Evolutionary conservation across 2,329 filamentous ascomycete genomes (phyloP), one percentile per base, ranked within the genome.

Genomic region (Fusarium globosum): DNA sequence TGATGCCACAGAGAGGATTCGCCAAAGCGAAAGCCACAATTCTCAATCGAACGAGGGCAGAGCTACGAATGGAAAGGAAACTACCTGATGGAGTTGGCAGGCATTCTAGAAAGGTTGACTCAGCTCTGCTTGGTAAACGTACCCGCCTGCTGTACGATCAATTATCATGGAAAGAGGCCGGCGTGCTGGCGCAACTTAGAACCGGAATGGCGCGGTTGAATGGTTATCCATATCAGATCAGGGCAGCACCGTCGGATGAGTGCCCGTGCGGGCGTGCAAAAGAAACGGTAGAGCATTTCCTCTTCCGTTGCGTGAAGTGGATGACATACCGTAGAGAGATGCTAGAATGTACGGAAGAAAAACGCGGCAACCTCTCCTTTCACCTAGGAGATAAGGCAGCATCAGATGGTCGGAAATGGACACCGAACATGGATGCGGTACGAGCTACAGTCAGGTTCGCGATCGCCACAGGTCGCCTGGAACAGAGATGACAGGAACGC

Each of bases 131-230:
- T 20, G 15, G 43, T 41, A 59, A 59, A 48, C 60, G 74, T 49
- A 75, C n/a, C 68, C 39, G 59, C 33, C 45, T 65, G 36, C 51
- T 77, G 21, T 78, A 78, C 46, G 59, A 78, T 16, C 8, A 30
- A 13, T 43, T 75, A 48, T 63, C 62, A 30, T 69, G 48, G 61
- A 74, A 63, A 36, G 72, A 77, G 42, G 68, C 71, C 16, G 74
- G 62, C 23, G 65, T 75, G 46, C 52, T 69, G 18, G 68, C 63
- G 15, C 45, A 76, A 60, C 71, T 77, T 4, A 61, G 73, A 45
- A 77, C 65, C 38, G 63, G 68, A 28, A 59, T 48, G 20, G 43
- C 15, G n/a, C 35, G 26, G 23, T 18, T 49, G 4, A 59, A 59
- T 4, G 26, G 56, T 4, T 59, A 48, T 12, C 43, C 49, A 8